A percentile compares a stretch with the other conserved stretches of the same genome.
Evolutionary conservation across 768 basidiomycete species (phyloP).

Genomic region (Psilocybe cubensis): DNA sequence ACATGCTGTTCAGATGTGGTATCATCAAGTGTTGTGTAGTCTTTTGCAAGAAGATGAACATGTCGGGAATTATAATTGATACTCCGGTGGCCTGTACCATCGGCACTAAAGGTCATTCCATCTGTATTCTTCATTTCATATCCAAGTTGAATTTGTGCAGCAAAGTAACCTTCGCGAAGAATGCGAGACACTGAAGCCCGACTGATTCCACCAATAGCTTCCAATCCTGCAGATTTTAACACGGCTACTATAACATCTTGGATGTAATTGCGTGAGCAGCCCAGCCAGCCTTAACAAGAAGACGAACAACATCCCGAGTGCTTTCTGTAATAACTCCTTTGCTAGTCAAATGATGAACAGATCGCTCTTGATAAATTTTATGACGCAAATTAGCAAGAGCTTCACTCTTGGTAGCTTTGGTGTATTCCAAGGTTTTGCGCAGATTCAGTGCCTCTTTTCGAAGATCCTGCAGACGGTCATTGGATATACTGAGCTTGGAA

Average conservation of each 20-base stretch:
- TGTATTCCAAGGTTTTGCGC: neutral
- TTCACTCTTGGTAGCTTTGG: neutral
- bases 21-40: conserved; percentile 10
- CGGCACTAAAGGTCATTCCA: conserved; percentile 21
- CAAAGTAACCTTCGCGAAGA: conserved; percentile 23
- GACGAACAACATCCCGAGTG: conserved; percentile 19
- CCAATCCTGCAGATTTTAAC: conserved; percentile 17
- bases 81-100: conserved; percentile 21
- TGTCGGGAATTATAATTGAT: conserved; percentile 25
- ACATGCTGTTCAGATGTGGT: conserved; percentile 4
- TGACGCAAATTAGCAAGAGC: conserved; percentile 6
- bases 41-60: conserved; percentile 20
- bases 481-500: neutral
- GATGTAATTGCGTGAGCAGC: conserved; percentile 17
- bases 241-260: conserved; percentile 19
- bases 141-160: conserved; percentile 25
- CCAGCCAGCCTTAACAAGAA: conserved; percentile 21
- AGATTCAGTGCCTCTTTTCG: neutral
- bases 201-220: conserved; percentile 18
- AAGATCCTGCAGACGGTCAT: neutral
- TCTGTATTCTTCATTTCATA: conserved; percentile 20
- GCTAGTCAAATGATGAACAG: conserved; percentile 13
- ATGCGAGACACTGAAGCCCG: conserved; percentile 14
- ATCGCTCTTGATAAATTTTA: conserved; percentile 7
- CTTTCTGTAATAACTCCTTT: conserved; percentile 24